phyloP scores from a whole-genome alignment of 2,329 filamentous ascomycete genomes.

The Arthroderma sp. region DNA sequence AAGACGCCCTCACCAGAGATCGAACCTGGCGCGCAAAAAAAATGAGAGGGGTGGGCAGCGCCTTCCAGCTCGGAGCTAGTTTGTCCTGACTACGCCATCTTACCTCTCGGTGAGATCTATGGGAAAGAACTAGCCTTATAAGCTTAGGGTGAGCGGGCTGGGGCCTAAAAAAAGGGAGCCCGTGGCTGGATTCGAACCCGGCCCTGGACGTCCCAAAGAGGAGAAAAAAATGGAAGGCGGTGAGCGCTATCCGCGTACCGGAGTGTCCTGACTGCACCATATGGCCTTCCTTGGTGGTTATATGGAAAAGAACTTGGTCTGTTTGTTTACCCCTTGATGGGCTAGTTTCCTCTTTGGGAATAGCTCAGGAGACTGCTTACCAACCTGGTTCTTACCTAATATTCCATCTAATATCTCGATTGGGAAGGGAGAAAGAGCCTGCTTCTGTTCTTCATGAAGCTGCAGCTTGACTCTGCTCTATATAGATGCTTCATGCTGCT shows the following conservation, averaged over 20 bases:
- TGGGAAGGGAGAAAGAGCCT: too few species aligned
- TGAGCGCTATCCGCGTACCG: background rate
- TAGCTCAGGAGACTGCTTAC: background rate
- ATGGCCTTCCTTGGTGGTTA: background rate
- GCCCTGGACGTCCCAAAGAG: background rate
- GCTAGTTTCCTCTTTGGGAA: background rate
- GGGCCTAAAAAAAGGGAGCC: background rate
- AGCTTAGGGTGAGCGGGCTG: background rate
- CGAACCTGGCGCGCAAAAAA: background rate
- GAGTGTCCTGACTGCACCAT: background rate
- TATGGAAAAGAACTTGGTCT: background rate
- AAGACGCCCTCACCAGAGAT: background rate
- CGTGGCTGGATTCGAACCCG: background rate
- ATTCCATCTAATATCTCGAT: background rate
- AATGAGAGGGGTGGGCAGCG: background rate
- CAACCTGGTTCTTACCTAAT: background rate
- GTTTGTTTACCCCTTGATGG: background rate
- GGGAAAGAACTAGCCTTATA: background rate
- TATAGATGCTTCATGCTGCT: background rate
- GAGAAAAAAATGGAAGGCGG: background rate
- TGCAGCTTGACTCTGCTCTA: background rate
- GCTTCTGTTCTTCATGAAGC: too few species aligned
- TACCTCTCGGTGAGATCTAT: background rate
- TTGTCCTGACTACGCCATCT: background rate
- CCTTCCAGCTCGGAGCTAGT: background rate